phyloP scores from a whole-genome alignment of 2,329 filamentous ascomycete genomes.

The Trichoderma aggressivum region DNA sequence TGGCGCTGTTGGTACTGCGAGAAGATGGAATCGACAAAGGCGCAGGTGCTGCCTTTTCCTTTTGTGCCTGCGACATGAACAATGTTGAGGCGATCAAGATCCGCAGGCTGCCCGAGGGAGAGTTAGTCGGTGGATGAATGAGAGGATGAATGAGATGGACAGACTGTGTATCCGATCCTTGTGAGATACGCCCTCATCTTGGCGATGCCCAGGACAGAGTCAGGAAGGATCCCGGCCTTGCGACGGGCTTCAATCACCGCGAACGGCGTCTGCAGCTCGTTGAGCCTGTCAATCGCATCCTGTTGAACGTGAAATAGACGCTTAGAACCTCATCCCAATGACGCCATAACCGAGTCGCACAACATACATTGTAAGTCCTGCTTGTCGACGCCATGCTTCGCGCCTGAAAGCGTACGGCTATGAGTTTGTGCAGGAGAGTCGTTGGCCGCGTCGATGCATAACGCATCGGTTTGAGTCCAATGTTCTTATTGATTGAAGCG shows the following conservation, averaged over 20 bases:
- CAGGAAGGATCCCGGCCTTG: conserved; percentile 68
- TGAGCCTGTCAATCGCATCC: conserved; percentile 83
- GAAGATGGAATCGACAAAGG: conserved; percentile 63
- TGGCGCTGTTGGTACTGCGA: conserved; percentile 42
- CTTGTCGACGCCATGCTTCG: conserved; percentile 30
- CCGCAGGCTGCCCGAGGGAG: conserved; percentile 33
- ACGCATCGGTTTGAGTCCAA: conserved; percentile 30
- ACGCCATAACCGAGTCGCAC: not conserved
- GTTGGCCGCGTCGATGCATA: conserved; percentile 31
- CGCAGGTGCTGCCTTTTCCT: conserved; percentile 71
- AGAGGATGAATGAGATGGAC: conserved; percentile 9
- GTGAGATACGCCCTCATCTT: conserved; percentile 78
- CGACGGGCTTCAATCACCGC: conserved; percentile 74
- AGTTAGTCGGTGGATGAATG: not conserved
- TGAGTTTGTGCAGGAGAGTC: conserved; percentile 24
- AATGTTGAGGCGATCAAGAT: conserved; percentile 61
- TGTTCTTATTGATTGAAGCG: not conserved
- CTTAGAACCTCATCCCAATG: not conserved
- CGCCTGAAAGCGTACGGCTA: conserved; percentile 21
- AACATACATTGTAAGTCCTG: conserved; percentile 36
- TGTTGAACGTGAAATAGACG: conserved; percentile 35
- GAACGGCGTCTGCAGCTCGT: conserved; percentile 87
- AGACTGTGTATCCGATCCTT: conserved; percentile 70
- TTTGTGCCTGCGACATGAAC: conserved; percentile 74
- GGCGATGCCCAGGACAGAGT: conserved; percentile 60